These are phyloP conservation scores for Lachnum nothofagi DNA, from an alignment of 2,329 filamentous ascomycete genomes.

Conservation along the genomic window DNA sequence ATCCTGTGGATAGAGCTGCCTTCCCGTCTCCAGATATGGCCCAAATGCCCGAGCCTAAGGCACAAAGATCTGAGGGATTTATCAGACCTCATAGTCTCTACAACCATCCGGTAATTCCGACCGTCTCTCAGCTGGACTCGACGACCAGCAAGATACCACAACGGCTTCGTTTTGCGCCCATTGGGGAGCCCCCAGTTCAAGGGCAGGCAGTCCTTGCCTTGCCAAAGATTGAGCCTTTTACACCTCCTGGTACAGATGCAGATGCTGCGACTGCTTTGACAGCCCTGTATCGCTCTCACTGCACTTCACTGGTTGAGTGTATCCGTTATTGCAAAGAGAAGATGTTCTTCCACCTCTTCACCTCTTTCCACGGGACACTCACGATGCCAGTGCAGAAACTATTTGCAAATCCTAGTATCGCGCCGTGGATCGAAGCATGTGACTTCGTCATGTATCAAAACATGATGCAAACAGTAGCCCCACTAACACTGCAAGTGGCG, in stretches of 20 bases:
- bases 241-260: conserved; percentile 74
- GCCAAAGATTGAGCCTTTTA: conserved; percentile 79
- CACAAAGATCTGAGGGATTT: conserved; percentile 30
- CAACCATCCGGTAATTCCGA: conserved; percentile 52
- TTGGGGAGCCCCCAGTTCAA: conserved; percentile 50
- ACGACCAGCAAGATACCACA: conserved; percentile 54
- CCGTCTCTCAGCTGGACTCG: conserved; percentile 54
- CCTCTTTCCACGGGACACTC: conserved; percentile 90
- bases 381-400: conserved; percentile 96
- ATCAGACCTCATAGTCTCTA: conserved; percentile 49
- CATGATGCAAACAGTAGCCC: conserved; percentile 87
- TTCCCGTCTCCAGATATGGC: conserved; percentile 39
- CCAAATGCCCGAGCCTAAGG: conserved; percentile 31
- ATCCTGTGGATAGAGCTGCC: conserved; percentile 32
- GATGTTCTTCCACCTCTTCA: conserved; percentile 91
- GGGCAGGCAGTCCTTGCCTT: conserved; percentile 69
- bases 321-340: conserved; percentile 96
- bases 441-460: conserved; percentile 95
- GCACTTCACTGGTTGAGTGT: conserved; percentile 89
- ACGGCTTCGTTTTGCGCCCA: conserved; percentile 56
- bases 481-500: conserved; percentile 85
- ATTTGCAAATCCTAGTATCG: conserved; percentile 73
- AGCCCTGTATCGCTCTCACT: conserved; percentile 88
- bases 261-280: conserved; percentile 82
- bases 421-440: conserved; percentile 90